A percentile compares a stretch with the other conserved stretches of the same genome.
Conservation (phyloP, 768 basidiomycete species). For the Rickenella mellea region DNA sequence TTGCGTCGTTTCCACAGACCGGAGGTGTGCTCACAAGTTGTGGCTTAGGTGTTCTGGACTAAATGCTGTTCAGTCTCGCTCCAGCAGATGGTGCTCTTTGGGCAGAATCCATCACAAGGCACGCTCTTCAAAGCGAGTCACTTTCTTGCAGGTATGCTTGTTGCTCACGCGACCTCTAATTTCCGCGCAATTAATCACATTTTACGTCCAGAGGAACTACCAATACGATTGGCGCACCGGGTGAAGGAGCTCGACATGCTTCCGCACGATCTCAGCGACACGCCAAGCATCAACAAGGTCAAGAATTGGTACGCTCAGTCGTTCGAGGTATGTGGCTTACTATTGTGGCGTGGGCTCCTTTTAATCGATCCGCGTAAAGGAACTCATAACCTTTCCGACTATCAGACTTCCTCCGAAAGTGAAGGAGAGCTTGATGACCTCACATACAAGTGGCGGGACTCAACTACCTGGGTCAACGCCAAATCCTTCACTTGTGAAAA, state of each 20-base stretch:
- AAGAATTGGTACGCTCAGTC: conserved; percentile 99
- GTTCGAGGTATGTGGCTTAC: conserved; percentile 65
- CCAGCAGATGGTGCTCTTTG: conserved; percentile 97
- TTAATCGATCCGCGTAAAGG: conserved; percentile 34
- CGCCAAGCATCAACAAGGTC: conserved; percentile 89
- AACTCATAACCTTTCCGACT: conserved; percentile 79
- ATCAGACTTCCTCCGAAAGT: conserved; percentile 62
- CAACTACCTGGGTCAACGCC: conserved; percentile 65
- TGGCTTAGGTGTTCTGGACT: neutral
- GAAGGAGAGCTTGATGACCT: conserved; percentile 51
- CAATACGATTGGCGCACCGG: conserved; percentile 89
- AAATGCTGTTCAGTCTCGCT: conserved; percentile 52
- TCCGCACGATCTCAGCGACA: conserved; percentile 82
- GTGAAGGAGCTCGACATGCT: conserved; percentile 93
- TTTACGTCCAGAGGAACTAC: conserved; percentile 72
- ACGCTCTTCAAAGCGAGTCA: conserved; percentile 89
- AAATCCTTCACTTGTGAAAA: conserved; percentile 63
- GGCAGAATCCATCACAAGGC: conserved; percentile 91
- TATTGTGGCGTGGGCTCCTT: neutral
- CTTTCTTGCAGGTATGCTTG: conserved; percentile 60
- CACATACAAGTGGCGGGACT: conserved; percentile 31
- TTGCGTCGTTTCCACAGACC: conserved; percentile 87
- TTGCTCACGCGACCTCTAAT: neutral
- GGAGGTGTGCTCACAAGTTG: conserved; percentile 42
- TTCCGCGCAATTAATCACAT: neutral